Conservation (phyloP, 2,329 filamentous ascomycete genomes). For the Colletotrichum musicola region DNA sequence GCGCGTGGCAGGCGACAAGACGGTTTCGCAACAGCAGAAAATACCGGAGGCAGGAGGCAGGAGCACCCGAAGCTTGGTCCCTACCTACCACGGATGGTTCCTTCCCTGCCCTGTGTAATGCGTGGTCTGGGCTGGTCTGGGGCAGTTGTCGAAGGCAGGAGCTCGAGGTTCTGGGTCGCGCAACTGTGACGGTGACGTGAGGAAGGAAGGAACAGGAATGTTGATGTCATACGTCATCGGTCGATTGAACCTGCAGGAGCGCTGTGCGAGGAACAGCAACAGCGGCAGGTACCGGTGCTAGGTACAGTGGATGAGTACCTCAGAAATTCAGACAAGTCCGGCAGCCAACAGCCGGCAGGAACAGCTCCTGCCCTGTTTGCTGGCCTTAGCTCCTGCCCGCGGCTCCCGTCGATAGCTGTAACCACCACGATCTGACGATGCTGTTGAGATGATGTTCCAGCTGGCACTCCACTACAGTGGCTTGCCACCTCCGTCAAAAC, state of each 20-base stretch:
- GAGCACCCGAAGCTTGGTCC: slow-evolving; percentile 30
- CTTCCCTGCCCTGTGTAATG: not conserved
- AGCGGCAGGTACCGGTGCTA: not conserved
- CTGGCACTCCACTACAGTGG: no score
- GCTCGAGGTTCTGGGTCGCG: slow-evolving; percentile 19
- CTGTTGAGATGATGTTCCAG: no score
- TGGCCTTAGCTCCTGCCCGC: not conserved
- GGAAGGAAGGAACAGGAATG: slow-evolving; percentile 30
- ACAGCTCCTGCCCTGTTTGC: slow-evolving; percentile 1
- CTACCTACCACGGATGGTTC: slow-evolving; percentile 10
- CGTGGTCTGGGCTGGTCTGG: slow-evolving; percentile 8
- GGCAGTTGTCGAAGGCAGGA: not conserved
- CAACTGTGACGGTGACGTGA: slow-evolving; percentile 35
- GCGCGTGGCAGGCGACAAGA: slow-evolving; percentile 19
- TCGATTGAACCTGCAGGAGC: not conserved
- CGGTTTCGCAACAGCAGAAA: slow-evolving; percentile 9
- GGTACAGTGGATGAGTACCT: not conserved
- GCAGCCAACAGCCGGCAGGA: not conserved
- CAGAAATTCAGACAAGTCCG: not conserved
- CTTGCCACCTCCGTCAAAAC: no score
- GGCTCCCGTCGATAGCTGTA: not conserved
- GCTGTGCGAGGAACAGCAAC: not conserved
- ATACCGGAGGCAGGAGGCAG: slow-evolving; percentile 10
- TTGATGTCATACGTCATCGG: slow-evolving; percentile 35
- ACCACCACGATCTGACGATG: no score